Conservation (phyloP, 495 filamentous ascomycete genomes). For the Clavariopsis aquatica region DNA sequence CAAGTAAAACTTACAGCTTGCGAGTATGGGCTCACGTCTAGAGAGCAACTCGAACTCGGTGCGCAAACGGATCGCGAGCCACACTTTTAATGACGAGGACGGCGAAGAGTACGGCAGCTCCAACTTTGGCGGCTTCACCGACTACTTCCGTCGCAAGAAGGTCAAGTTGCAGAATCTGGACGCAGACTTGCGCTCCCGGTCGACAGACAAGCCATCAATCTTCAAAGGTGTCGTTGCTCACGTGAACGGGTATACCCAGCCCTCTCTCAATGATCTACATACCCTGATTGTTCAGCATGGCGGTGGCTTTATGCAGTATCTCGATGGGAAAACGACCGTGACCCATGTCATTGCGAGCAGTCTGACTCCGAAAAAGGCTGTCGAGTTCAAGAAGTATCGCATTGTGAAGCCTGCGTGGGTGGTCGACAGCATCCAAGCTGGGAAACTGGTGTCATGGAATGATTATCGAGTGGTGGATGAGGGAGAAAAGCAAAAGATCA, state of each 20-base stretch:
- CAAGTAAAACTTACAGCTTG: no score
- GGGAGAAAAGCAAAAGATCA: conserved; percentile 69
- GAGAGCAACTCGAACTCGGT: conserved; percentile 73
- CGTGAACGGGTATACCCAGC: conserved; percentile 92
- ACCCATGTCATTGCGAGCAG: conserved; percentile 93
- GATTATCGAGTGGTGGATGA: conserved; percentile 80
- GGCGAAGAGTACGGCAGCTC: conserved; percentile 91
- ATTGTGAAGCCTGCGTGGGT: conserved; percentile 98
- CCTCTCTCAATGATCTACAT: conserved; percentile 83
- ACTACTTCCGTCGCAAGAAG: conserved; percentile 93
- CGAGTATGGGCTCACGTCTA: conserved; percentile 73
- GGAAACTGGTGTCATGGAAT: conserved; percentile 80
- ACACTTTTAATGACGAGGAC: conserved; percentile 66
- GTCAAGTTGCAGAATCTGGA: conserved; percentile 94
- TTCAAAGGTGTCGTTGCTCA: conserved; percentile 88
- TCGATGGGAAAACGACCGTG: conserved; percentile 89
- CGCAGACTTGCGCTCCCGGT: conserved; percentile 69
- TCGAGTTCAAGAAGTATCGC: conserved; percentile 81
- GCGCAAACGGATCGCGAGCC: conserved; percentile 81
- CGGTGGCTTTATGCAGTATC: conserved; percentile 88
- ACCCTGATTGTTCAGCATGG: conserved; percentile 84
- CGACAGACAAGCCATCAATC: conserved; percentile 70
- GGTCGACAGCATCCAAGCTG: conserved; percentile 79
- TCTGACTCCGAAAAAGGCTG: conserved; percentile 85
- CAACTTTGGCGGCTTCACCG: conserved; percentile 80